Evolutionary conservation across 257 asterid genomes (phyloP).

Genomic region (Capsicum chinense): DNA sequence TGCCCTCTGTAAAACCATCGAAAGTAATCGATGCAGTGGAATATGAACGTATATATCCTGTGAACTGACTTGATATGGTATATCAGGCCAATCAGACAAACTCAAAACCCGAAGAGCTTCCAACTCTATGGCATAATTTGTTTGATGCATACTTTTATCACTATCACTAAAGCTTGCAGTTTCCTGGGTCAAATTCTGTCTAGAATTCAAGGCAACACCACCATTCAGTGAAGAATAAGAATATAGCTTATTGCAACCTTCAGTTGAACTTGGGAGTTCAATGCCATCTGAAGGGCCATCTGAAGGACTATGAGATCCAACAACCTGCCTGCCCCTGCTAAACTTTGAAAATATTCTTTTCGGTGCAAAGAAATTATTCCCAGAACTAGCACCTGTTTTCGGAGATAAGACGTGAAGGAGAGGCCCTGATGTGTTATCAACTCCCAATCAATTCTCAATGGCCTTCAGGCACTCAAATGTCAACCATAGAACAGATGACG

Average conservation of each 20-base stretch:
- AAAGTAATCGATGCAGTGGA: constrained; percentile 86
- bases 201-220: constrained; percentile 51
- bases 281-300: constrained; percentile 50
- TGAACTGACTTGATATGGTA: constrained; percentile 81
- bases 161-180: constrained; percentile 41
- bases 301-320: constrained; percentile 47
- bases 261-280: constrained; percentile 48
- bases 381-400: constrained; percentile 56
- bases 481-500: constrained; percentile 77
- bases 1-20: constrained; percentile 75
- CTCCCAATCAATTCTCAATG: constrained; percentile 79
- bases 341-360: constrained; percentile 72
- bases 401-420: constrained; percentile 53
- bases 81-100: constrained; percentile 85
- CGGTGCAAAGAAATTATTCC: constrained; percentile 62
- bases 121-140: constrained; percentile 57
- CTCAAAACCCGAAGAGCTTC: constrained; percentile 76
- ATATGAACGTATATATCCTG: constrained; percentile 84
- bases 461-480: constrained; percentile 85
- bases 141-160: constrained; percentile 61
- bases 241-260: constrained; percentile 43
- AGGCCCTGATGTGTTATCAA: constrained; percentile 70
- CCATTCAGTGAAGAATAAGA: constrained; percentile 49
- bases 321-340: constrained; percentile 60
- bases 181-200: constrained; percentile 51